phyloP scores from a whole-genome alignment of 192 early-diverging fungal species.

The Coemansia sp. region DNA sequence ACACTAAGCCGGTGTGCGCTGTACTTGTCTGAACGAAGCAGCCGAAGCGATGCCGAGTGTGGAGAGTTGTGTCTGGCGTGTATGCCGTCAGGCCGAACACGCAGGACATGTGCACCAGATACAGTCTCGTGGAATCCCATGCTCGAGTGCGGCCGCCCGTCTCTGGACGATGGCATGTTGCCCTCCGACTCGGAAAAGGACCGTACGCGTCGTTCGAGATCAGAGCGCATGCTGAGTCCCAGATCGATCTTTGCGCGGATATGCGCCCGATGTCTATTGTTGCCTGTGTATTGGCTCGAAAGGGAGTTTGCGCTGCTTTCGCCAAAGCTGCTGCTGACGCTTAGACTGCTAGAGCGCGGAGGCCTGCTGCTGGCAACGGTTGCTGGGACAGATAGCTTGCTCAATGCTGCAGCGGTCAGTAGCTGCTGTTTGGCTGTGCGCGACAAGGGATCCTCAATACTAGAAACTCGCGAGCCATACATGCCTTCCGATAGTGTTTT shows the following conservation, averaged over 20 bases:
- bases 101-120: slow-evolving; percentile 21
- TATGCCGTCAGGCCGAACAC: slow-evolving; percentile 20
- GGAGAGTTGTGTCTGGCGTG: slow-evolving; percentile 36
- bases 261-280: slow-evolving; percentile 2
- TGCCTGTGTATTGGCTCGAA: not conserved
- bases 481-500: slow-evolving; percentile 39
- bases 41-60: slow-evolving; percentile 31
- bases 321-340: slow-evolving; percentile 1
- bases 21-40: slow-evolving; percentile 27
- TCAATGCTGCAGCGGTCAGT: slow-evolving; percentile 31
- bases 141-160: slow-evolving; percentile 47
- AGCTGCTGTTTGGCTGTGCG: slow-evolving; percentile 20
- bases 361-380: slow-evolving; percentile 23
- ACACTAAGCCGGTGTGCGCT: slow-evolving; percentile 34
- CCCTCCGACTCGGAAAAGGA: slow-evolving; percentile 51
- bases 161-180: slow-evolving; percentile 8
- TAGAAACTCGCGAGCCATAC: slow-evolving; percentile 19
- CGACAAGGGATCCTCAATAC: slow-evolving; percentile 24
- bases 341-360: not conserved
- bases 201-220: slow-evolving; percentile 47
- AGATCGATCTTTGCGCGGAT: slow-evolving; percentile 31
- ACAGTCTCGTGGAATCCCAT: slow-evolving; percentile 44
- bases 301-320: slow-evolving; percentile 2
- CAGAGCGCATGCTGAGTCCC: slow-evolving; percentile 48
- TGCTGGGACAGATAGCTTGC: slow-evolving; percentile 21